Conservation (phyloP, 805 yeast genomes). For the Suhomyces xylopsoci region DNA sequence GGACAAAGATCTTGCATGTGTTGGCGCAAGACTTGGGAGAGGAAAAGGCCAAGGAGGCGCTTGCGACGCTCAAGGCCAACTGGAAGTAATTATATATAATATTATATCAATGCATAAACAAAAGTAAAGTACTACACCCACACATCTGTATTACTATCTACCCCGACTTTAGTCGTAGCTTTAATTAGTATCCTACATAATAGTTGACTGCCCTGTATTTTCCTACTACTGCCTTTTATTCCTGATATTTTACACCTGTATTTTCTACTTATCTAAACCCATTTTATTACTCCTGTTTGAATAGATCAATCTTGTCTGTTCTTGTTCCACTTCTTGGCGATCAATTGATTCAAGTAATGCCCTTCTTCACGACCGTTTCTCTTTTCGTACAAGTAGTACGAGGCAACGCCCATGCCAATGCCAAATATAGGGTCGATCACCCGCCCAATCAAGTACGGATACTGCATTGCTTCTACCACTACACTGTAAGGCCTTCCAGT, state of each 20-base stretch:
- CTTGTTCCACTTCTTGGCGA: slow-evolving; percentile 24
- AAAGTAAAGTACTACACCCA: too few relatives aligned
- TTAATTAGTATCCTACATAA: too few relatives aligned
- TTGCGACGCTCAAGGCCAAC: slow-evolving; percentile 11
- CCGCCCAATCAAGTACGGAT: slow-evolving; percentile 51
- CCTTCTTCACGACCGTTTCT: slow-evolving; percentile 58
- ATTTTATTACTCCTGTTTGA: too few relatives aligned
- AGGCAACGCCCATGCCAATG: slow-evolving; percentile 55
- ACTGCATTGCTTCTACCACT: slow-evolving; percentile 22
- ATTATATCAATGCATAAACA: background rate
- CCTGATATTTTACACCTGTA: background rate
- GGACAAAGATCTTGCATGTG: slow-evolving; percentile 18
- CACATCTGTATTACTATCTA: too few relatives aligned
- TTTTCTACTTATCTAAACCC: background rate
- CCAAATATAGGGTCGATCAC: slow-evolving; percentile 66
- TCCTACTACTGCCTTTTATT: too few relatives aligned
- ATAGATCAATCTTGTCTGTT: background rate
- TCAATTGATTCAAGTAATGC: slow-evolving; percentile 54
- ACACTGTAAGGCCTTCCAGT: too few relatives aligned
- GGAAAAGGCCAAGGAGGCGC: slow-evolving; percentile 13
- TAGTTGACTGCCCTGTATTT: background rate
- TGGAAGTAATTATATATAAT: slow-evolving; percentile 1
- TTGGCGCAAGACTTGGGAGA: slow-evolving; percentile 20
- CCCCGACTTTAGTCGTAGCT: too few relatives aligned
- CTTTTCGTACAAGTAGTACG: slow-evolving; percentile 62